Evolutionary conservation across 1,284 basidiomycete genomes (phyloP), one percentile per base, ranked within the genome.

Genomic region (Ceratorhiza oryzae-sativae): DNA sequence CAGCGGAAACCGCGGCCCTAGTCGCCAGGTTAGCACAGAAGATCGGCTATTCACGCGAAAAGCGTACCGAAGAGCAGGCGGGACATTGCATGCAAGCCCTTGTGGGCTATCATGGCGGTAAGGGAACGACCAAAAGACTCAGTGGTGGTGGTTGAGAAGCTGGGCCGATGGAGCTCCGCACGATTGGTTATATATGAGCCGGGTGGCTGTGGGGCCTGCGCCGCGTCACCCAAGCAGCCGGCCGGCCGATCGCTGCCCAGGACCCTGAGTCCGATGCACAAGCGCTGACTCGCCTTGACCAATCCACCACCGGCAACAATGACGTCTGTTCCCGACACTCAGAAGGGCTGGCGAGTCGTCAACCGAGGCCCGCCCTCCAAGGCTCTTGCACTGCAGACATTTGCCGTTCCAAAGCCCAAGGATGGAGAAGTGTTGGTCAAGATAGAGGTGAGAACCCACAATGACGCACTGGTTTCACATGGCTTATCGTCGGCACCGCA

Each of bases 401-500:
- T 72, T 82, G 84, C 0, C 83, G 88, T 3, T 82, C 86, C 1
- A 79, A 80, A 10, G 79, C 83, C 45, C 79, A 86, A 34, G 75
- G 77, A 80, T 53, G 85, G 83, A 20, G 81, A 88, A 72, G 84
- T 90, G 4, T 83, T 90, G 10, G 83, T 91, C 72, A 86, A 86
- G 76, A 82, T 91, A 6, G 82, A 68, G 51, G 63, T 56, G 25
- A 20, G 63, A 42, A 9, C 39, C n/a, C 13, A n/a, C 9, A 39
- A 15, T 39, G 8, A 20, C 13, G 34, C 32, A 30, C 42, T 2
- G 32, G 32, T 18, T 61, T 25, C n/a, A 30, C 27, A 32, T 32
- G 41, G 34, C 20, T 18, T 41, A 12, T 42, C 5, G 27, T 61
- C n/a, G n/a, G 18, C 45, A 3, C 12, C 45, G 12, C 10, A 85